Evolutionary conservation across 352 stramenopile species (phyloP).

Genomic region (Elongisporangium undulatum): DNA sequence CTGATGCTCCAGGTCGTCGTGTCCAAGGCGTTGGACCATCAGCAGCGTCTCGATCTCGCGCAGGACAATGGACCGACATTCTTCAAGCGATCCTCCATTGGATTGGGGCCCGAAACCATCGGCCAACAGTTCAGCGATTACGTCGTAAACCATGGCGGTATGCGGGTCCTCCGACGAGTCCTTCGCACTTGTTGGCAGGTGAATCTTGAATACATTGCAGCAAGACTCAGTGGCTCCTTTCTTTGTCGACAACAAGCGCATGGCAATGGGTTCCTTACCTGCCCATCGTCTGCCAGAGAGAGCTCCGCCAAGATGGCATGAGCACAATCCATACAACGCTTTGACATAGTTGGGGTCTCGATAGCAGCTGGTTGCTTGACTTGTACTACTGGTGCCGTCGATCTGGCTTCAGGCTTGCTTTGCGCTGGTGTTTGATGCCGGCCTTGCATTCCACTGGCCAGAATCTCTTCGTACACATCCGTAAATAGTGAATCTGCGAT

Average conservation of each 20-base stretch:
- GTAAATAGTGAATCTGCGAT: neutral
- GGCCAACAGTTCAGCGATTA: neutral
- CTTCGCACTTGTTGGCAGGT: neutral
- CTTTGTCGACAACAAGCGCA: neutral
- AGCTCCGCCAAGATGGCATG: neutral
- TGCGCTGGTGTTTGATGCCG: neutral
- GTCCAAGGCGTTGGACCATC: neutral
- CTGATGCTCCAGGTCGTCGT: neutral
- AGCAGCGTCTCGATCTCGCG: neutral
- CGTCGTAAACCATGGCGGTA: neutral
- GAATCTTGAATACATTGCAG: neutral
- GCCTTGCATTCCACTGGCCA: neutral
- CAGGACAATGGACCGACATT: neutral
- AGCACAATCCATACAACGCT: neutral
- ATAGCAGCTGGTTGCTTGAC: neutral
- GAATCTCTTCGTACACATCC: neutral
- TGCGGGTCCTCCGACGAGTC: neutral
- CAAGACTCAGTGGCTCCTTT: neutral
- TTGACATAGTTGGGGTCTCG: neutral
- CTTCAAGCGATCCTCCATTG: neutral
- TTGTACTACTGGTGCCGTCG: neutral
- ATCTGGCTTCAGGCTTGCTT: neutral
- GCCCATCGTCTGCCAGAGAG: neutral
- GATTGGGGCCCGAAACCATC: neutral
- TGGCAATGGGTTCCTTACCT: neutral